Conservation (phyloP, 306 rosid genomes). For the Sicyos baderoa region DNA sequence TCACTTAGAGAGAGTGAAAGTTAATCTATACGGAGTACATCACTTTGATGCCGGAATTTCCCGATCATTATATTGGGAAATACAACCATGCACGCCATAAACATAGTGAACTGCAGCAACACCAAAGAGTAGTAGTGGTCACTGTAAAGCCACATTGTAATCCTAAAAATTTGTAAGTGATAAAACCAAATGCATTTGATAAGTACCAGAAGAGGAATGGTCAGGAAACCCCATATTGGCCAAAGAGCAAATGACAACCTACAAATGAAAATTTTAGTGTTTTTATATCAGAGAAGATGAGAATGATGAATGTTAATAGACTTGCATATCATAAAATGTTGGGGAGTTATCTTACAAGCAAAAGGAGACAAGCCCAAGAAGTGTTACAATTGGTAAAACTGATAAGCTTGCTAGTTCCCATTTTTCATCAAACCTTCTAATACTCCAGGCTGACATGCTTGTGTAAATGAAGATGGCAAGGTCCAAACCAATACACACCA, state of each 20-base stretch:
- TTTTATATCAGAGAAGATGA: constrained; percentile 25
- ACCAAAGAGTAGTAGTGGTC: constrained; percentile 23
- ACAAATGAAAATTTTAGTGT: constrained; percentile 7
- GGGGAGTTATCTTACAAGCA: constrained; percentile 58
- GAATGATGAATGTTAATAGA: constrained; percentile 3
- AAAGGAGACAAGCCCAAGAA: constrained; percentile 71
- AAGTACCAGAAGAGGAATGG: constrained; percentile 89
- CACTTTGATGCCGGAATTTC: constrained; percentile 54
- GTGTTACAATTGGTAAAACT: constrained; percentile 68
- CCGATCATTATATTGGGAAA: constrained; percentile 67
- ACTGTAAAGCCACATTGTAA: constrained; percentile 19
- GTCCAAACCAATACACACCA: constrained; percentile 64
- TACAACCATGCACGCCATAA: constrained; percentile 93
- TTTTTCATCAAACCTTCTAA: constrained; percentile 73
- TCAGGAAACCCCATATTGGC: constrained; percentile 31
- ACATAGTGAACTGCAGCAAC: constrained; percentile 79
- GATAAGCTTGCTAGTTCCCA: constrained; percentile 73
- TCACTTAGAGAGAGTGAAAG: constrained; percentile 33
- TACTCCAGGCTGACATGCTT: constrained; percentile 62
- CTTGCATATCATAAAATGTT: constrained; percentile 5
- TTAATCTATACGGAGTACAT: constrained; percentile 76
- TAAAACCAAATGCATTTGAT: constrained; percentile 10
- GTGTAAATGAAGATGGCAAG: constrained; percentile 66
- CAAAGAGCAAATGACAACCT: constrained; percentile 74
- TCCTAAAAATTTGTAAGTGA: neutral